A percentile compares a stretch with the other conserved stretches of the same genome.
These are phyloP conservation scores for Podaxis sp. DNA, from an alignment of 768 basidiomycete genomes.

Conservation along the genomic window DNA sequence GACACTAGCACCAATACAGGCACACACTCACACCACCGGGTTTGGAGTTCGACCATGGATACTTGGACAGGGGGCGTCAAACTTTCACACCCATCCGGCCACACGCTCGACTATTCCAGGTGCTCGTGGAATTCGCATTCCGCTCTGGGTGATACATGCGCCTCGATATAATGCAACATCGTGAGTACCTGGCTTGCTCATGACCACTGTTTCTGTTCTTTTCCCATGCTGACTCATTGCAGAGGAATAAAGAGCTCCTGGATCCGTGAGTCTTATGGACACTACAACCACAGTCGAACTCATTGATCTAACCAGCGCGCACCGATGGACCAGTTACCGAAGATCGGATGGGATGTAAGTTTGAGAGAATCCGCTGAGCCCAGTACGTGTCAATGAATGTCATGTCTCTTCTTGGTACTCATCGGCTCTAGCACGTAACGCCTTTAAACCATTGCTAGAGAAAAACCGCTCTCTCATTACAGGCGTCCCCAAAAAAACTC, in stretches of 20 bases:
- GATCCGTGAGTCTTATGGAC: neutral
- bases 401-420: neutral
- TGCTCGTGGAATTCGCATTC: too few relatives aligned
- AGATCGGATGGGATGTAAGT: neutral
- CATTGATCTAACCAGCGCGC: neutral
- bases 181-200: neutral
- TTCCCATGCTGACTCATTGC: neutral
- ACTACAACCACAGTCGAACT: neutral
- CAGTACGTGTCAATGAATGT: neutral
- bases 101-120: too few relatives aligned
- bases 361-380: neutral
- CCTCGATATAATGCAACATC: neutral
- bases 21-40: too few relatives aligned
- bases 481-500: constrained; percentile 48
- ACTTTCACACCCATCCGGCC: too few relatives aligned
- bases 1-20: too few relatives aligned
- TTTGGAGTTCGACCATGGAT: too few relatives aligned
- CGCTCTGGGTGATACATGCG: too few relatives aligned
- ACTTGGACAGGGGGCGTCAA: too few relatives aligned
- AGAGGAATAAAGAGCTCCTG: neutral
- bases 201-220: neutral
- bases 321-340: neutral
- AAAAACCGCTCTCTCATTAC: constrained; percentile 44
- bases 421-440: constrained; percentile 37
- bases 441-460: constrained; percentile 51